phyloP scores from a whole-genome alignment of 129 eudicot genomes.

The Arctium lappa region DNA sequence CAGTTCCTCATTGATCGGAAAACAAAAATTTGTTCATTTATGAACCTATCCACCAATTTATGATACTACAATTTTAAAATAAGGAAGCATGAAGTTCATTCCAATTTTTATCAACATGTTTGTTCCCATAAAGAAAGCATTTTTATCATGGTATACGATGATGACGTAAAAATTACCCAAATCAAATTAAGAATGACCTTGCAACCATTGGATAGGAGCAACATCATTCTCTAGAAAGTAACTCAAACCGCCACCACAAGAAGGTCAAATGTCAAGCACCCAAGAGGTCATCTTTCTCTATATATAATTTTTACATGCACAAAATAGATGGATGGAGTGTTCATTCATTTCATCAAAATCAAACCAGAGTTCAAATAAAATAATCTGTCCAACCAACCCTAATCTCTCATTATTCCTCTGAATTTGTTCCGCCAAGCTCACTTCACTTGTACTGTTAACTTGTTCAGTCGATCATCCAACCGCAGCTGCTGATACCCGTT shows the following conservation, averaged over 20 bases:
- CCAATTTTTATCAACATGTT: neutral
- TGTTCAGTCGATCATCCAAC: slow-evolving; percentile 28
- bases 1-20: neutral
- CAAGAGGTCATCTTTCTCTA: slow-evolving; percentile 10
- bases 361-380: neutral
- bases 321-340: slow-evolving; percentile 9
- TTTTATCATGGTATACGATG: neutral
- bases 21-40: no score
- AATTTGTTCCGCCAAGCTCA: slow-evolving; percentile 32
- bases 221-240: slow-evolving; percentile 8
- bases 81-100: neutral
- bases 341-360: slow-evolving; percentile 22
- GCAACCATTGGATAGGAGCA: neutral
- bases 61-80: neutral
- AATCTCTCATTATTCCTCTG: slow-evolving; percentile 51
- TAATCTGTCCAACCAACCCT: slow-evolving; percentile 49
- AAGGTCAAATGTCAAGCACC: neutral
- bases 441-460: slow-evolving; percentile 43
- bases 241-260: neutral
- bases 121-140: neutral
- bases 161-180: slow-evolving; percentile 1
- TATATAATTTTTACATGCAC: slow-evolving; percentile 12
- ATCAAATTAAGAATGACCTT: neutral
- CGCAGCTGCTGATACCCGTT: slow-evolving; percentile 28
- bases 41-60: neutral